Conservation (phyloP, 2,329 filamentous ascomycete genomes). For the Knufia fluminis region DNA sequence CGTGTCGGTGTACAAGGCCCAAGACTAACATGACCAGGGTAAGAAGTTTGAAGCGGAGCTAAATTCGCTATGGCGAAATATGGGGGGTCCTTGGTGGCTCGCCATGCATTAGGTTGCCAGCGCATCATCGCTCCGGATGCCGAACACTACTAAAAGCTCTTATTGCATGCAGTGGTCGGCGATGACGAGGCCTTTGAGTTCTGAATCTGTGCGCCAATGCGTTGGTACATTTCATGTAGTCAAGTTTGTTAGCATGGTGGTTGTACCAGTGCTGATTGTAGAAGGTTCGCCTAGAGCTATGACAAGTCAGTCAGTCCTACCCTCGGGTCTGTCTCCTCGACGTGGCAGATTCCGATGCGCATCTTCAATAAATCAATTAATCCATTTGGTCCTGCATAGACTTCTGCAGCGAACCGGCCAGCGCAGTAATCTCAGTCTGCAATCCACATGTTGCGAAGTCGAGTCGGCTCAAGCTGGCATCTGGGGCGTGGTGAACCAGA, state of each 20-base stretch:
- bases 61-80: not conserved
- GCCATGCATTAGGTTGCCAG: conserved; percentile 8
- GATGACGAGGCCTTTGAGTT: conserved; percentile 1
- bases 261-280: not conserved
- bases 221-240: not conserved
- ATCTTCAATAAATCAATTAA: not conserved
- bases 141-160: not conserved
- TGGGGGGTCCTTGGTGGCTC: not conserved
- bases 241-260: not conserved
- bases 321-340: not conserved
- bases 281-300: not conserved
- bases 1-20: conserved; percentile 5
- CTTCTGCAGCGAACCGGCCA: conserved; percentile 4
- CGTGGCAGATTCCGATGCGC: not conserved
- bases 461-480: not conserved
- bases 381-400: conserved; percentile 1
- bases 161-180: not conserved
- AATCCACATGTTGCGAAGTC: conserved; percentile 4
- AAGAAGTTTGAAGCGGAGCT: not conserved
- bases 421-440: not conserved
- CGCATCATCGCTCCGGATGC: conserved; percentile 5
- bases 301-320: not conserved
- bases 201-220: not conserved
- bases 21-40: not conserved
- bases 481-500: not conserved